Conservation (phyloP, 2,329 filamentous ascomycete genomes). For the Sclerotinia glacialis region DNA sequence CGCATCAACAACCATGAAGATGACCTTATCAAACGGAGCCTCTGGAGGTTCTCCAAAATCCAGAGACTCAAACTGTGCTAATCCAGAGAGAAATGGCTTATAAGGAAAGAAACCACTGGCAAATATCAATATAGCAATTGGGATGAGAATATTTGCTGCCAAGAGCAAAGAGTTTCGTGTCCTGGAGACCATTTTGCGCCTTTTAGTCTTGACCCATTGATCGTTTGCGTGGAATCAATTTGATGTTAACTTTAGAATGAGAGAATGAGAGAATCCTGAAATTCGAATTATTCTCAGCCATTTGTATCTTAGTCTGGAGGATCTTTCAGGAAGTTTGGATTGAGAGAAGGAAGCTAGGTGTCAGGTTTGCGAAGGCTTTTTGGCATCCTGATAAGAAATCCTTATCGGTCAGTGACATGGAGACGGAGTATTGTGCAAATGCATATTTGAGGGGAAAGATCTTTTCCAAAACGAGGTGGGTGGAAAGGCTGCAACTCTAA, state of each 20-base stretch:
- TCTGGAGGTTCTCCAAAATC: constrained; percentile 55
- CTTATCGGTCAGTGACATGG: constrained; percentile 22
- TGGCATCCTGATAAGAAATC: constrained; percentile 22
- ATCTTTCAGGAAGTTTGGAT: constrained; percentile 7
- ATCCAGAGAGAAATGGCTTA: constrained; percentile 85
- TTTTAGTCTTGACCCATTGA: constrained; percentile 20
- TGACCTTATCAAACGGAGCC: constrained; percentile 78
- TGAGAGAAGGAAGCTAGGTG: constrained; percentile 19
- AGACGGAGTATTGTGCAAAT: background rate
- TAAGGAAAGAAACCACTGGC: constrained; percentile 95
- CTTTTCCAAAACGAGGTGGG: background rate
- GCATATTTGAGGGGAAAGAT: constrained; percentile 8
- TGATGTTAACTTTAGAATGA: background rate
- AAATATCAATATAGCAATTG: constrained; percentile 71
- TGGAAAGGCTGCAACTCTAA: background rate
- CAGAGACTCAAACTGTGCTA: constrained; percentile 65
- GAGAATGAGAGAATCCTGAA: background rate
- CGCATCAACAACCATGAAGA: constrained; percentile 98
- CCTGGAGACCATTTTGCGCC: constrained; percentile 33
- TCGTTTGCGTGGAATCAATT: background rate
- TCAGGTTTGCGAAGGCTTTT: constrained; percentile 21
- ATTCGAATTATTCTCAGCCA: background rate
- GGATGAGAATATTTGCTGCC: constrained; percentile 74
- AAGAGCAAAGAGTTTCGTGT: constrained; percentile 46
- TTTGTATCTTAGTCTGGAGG: constrained; percentile 4